Evolutionary conservation across 2,329 filamentous ascomycete species (phyloP).

Genomic region (Alternaria angustiovoidea): DNA sequence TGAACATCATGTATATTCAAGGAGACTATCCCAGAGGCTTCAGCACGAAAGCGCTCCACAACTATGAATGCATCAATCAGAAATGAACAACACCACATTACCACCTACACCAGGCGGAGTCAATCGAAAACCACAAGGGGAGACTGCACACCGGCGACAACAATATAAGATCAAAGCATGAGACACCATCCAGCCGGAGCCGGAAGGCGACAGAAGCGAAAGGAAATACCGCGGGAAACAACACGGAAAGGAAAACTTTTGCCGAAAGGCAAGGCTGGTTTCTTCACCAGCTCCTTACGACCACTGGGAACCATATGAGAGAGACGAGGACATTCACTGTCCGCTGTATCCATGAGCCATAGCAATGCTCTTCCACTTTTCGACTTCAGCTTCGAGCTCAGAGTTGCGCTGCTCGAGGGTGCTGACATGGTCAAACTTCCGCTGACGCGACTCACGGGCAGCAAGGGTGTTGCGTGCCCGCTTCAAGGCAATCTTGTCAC

Average conservation of each 20-base stretch:
- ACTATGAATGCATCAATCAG: not conserved
- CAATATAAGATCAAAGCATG: constrained; percentile 21
- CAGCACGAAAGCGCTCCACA: constrained; percentile 16
- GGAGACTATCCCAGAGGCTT: constrained; percentile 25
- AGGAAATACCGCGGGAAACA: constrained; percentile 14
- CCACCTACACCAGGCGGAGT: constrained; percentile 46
- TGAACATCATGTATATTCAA: constrained; percentile 25
- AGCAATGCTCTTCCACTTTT: constrained; percentile 54
- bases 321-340: constrained; percentile 44
- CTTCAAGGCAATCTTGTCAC: constrained; percentile 83
- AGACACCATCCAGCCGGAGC: constrained; percentile 19
- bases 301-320: constrained; percentile 39
- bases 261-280: constrained; percentile 36
- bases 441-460: constrained; percentile 88
- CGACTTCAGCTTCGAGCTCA: constrained; percentile 66
- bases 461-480: constrained; percentile 92
- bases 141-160: constrained; percentile 46
- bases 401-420: constrained; percentile 77
- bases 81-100: constrained; percentile 19
- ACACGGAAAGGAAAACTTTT: constrained; percentile 35
- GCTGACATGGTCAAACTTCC: constrained; percentile 80
- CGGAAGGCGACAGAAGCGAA: constrained; percentile 9
- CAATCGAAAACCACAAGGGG: constrained; percentile 46
- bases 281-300: constrained; percentile 50
- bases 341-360: constrained; percentile 48